Evolutionary conservation across 2,329 filamentous ascomycete species (phyloP).

Genomic region (Calonectria montana): DNA sequence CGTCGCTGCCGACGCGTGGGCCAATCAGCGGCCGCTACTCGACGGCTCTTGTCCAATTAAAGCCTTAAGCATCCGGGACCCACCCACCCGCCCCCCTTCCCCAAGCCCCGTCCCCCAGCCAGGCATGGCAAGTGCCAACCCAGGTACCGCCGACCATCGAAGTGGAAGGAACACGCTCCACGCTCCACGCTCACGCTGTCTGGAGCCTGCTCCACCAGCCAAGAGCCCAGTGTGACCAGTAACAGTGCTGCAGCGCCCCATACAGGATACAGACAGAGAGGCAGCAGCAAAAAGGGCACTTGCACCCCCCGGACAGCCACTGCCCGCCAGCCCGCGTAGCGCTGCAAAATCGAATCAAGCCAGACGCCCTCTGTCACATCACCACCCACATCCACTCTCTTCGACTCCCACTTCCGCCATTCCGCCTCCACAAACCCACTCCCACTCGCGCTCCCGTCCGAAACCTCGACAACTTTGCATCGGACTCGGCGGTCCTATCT

Average conservation of each 20-base stretch:
- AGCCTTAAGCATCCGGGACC: not conserved
- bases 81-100: not conserved
- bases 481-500: constrained; percentile 6
- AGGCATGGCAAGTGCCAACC: constrained; percentile 5
- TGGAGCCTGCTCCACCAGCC: not conserved
- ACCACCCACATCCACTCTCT: constrained; percentile 13
- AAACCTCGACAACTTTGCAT: constrained; percentile 15
- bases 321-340: constrained; percentile 6
- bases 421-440: constrained; percentile 26
- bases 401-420: constrained; percentile 25
- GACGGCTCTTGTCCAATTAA: constrained; percentile 4
- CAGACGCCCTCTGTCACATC: constrained; percentile 12
- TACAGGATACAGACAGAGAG: not conserved
- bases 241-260: constrained; percentile 1
- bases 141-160: constrained; percentile 2
- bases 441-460: constrained; percentile 8
- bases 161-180: constrained; percentile 6
- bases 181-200: not conserved
- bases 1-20: not conserved
- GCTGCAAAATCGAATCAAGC: not conserved
- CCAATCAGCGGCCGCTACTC: not conserved
- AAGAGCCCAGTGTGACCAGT: not conserved
- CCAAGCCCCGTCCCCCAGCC: not conserved
- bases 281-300: not conserved
- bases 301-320: constrained; percentile 9